Percentiles rank a stretch among this genome's conserved stretches.
These are phyloP conservation scores for Rhizoctonia solani DNA, from an alignment of 1,284 basidiomycete genomes.

Conservation along the genomic window DNA sequence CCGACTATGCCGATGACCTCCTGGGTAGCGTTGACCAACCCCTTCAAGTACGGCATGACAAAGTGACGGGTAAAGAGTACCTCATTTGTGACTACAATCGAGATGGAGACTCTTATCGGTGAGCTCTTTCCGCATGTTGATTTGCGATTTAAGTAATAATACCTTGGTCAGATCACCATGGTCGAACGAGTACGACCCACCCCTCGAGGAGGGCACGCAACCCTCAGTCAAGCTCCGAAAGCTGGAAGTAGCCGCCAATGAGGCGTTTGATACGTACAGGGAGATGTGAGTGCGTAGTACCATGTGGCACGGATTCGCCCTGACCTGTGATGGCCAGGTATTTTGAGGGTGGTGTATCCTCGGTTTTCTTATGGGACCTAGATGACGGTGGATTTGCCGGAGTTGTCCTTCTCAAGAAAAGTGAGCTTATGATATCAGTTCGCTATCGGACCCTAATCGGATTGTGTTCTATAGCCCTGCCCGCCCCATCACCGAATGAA, in stretches of 20 bases:
- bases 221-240: conserved; percentile 86
- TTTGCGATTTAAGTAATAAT: conserved; percentile 1
- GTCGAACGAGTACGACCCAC: conserved; percentile 94
- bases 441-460: conserved; percentile 14
- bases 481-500: conserved; percentile 32
- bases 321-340: conserved; percentile 62
- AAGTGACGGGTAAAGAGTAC: conserved; percentile 81
- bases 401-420: conserved; percentile 94
- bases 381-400: conserved; percentile 97
- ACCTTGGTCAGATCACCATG: conserved; percentile 78
- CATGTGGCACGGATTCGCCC: not conserved
- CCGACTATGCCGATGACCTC: conserved; percentile 96
- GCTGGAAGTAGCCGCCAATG: conserved; percentile 91
- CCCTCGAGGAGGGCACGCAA: conserved; percentile 81
- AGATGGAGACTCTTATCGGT: conserved; percentile 95
- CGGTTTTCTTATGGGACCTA: conserved; percentile 97
- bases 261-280: conserved; percentile 96
- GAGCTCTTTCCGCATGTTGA: conserved; percentile 39
- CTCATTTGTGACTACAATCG: conserved; percentile 97
- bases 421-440: conserved; percentile 54
- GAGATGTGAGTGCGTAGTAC: conserved; percentile 67
- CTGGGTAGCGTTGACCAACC: conserved; percentile 96
- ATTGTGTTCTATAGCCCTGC: conserved; percentile 27
- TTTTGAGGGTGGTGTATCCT: conserved; percentile 96
- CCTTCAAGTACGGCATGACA: conserved; percentile 79